These are phyloP conservation scores for Stachybotrys echinatus DNA, from an alignment of 2,329 filamentous ascomycete species.

Conservation along the genomic window DNA sequence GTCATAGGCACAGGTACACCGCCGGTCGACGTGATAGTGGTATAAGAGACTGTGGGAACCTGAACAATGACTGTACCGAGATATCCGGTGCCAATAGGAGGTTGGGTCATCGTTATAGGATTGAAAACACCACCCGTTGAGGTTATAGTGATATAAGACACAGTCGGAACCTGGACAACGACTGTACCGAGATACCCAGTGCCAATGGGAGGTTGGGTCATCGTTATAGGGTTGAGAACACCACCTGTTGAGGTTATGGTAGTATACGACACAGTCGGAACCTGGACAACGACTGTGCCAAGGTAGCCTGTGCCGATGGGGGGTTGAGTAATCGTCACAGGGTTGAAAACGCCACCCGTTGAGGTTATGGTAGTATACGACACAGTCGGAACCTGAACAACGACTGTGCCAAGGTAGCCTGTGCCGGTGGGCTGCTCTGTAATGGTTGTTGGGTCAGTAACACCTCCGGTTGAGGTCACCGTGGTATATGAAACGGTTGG, in stretches of 20 bases:
- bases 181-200: not conserved
- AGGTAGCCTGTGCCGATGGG: not conserved
- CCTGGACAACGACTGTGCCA: no score
- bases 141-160: no score
- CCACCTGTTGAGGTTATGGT: not conserved
- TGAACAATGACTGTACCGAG: not conserved
- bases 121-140: no score
- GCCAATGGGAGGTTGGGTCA: not conserved
- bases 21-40: not conserved
- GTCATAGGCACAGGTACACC: not conserved
- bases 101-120: no score
- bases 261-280: not conserved
- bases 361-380: not conserved
- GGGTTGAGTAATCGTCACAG: not conserved
- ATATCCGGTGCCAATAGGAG: not conserved
- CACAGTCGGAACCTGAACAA: not conserved
- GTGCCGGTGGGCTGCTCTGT: not conserved
- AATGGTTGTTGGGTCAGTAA: not conserved
- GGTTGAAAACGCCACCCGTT: not conserved
- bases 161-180: not conserved
- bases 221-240: not conserved
- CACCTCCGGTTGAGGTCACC: not conserved
- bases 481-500: not conserved
- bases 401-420: not conserved
- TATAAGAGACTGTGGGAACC: not conserved